Evolutionary conservation across 2,329 filamentous ascomycete genomes (phyloP).

Genomic region (Diaporthe batatas): DNA sequence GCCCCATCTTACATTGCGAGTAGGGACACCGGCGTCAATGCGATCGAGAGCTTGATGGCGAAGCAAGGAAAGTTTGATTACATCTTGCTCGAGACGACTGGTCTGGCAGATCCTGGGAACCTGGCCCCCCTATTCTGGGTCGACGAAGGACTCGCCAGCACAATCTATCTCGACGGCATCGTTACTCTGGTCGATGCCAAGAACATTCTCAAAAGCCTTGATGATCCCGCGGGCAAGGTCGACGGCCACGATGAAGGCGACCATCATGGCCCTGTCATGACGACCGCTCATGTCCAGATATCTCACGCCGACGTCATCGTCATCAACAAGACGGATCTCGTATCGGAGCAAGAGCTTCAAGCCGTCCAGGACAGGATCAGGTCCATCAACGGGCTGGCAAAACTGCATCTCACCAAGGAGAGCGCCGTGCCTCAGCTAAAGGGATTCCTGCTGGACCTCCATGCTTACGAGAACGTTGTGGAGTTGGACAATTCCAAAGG

Average conservation of each 20-base stretch:
- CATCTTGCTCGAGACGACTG: constrained; percentile 96
- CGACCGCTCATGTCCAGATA: constrained; percentile 95
- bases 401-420: constrained; percentile 83
- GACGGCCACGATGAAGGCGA: constrained; percentile 66
- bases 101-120: constrained; percentile 94
- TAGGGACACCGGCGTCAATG: constrained; percentile 91
- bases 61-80: constrained; percentile 96
- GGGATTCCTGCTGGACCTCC: constrained; percentile 87
- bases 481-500: constrained; percentile 78
- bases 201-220: constrained; percentile 86
- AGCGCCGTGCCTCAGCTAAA: constrained; percentile 86
- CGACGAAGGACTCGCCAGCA: constrained; percentile 93
- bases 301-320: constrained; percentile 96
- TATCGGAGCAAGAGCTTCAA: constrained; percentile 77
- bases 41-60: constrained; percentile 96
- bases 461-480: constrained; percentile 89
- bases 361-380: constrained; percentile 77
- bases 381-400: constrained; percentile 91
- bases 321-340: constrained; percentile 93
- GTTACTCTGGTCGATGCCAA: constrained; percentile 96
- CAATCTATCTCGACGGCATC: constrained; percentile 96
- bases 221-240: constrained; percentile 74
- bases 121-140: constrained; percentile 98
- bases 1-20: background rate
- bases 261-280: constrained; percentile 76